phyloP scores from a whole-genome alignment of 192 early-diverging fungal genomes.

The Pilobolus umbonatus region DNA sequence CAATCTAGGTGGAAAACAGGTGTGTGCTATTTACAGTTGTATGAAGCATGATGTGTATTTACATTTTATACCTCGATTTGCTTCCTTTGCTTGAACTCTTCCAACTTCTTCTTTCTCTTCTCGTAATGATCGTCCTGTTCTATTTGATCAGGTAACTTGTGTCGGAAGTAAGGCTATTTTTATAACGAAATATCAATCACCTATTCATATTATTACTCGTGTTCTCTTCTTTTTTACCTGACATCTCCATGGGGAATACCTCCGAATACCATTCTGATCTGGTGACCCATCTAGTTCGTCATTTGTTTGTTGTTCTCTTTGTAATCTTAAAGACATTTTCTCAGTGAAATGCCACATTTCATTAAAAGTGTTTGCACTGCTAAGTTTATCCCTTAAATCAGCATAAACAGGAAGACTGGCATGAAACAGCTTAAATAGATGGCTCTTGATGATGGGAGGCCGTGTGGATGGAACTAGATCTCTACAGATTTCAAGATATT shows the following conservation, averaged over 20 bases:
- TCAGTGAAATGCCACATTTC: slow-evolving; percentile 13
- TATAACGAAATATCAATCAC: background rate
- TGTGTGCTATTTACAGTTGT: background rate
- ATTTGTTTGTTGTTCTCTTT: slow-evolving; percentile 9
- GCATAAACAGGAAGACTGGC: slow-evolving; percentile 70
- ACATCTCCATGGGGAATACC: slow-evolving; percentile 57
- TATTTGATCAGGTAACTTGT: background rate
- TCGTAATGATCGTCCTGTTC: slow-evolving; percentile 47
- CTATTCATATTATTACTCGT: background rate
- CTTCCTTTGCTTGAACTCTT: slow-evolving; percentile 26
- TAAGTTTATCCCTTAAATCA: slow-evolving; percentile 75
- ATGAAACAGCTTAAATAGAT: slow-evolving; percentile 91
- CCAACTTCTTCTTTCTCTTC: slow-evolving; percentile 49
- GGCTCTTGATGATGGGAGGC: slow-evolving; percentile 65
- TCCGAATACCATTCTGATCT: slow-evolving; percentile 34
- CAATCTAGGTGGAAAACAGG: no score
- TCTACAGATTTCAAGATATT: slow-evolving; percentile 85
- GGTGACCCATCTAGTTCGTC: slow-evolving; percentile 27
- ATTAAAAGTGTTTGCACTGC: slow-evolving; percentile 48
- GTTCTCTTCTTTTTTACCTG: slow-evolving; percentile 34
- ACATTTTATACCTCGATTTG: background rate
- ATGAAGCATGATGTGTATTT: background rate
- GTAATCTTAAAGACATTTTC: background rate
- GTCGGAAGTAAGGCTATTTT: background rate
- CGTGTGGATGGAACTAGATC: slow-evolving; percentile 49